Conservation (phyloP, 2,329 filamentous ascomycete genomes). For the Aspergillus sergii region DNA sequence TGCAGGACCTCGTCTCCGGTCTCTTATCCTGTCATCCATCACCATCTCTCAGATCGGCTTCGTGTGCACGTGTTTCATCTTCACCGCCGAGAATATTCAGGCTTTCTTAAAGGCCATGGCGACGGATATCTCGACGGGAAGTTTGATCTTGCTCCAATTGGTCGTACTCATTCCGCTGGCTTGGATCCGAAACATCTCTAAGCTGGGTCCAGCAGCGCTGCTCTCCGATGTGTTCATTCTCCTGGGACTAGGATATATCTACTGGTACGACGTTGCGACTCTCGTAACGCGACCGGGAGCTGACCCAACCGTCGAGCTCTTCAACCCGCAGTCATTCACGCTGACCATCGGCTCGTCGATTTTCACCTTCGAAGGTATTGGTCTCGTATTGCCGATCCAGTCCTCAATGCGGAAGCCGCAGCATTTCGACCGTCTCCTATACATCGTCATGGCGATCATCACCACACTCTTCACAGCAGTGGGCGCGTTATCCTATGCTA, state of each 20-base stretch:
- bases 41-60: conserved; percentile 76
- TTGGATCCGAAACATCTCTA: conserved; percentile 90
- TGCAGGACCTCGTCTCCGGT: conserved; percentile 64
- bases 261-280: conserved; percentile 89
- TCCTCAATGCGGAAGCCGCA: conserved; percentile 88
- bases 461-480: conserved; percentile 85
- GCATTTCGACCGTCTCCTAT: conserved; percentile 85
- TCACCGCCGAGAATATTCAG: conserved; percentile 72
- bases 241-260: conserved; percentile 84
- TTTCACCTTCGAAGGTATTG: conserved; percentile 96
- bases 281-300: conserved; percentile 69
- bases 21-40: conserved; percentile 69
- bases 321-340: conserved; percentile 89
- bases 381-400: conserved; percentile 94
- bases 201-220: conserved; percentile 88
- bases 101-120: conserved; percentile 68
- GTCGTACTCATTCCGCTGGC: conserved; percentile 89
- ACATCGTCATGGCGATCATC: conserved; percentile 89
- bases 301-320: conserved; percentile 80
- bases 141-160: conserved; percentile 78
- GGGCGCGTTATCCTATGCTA: conserved; percentile 89
- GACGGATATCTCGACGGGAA: conserved; percentile 55
- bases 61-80: conserved; percentile 76
- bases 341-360: conserved; percentile 96
- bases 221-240: conserved; percentile 92